Percentiles rank a stretch among this genome's conserved stretches.
phyloP scores from a whole-genome alignment of 495 filamentous ascomycete species.

The Aeminium ludgeri region DNA sequence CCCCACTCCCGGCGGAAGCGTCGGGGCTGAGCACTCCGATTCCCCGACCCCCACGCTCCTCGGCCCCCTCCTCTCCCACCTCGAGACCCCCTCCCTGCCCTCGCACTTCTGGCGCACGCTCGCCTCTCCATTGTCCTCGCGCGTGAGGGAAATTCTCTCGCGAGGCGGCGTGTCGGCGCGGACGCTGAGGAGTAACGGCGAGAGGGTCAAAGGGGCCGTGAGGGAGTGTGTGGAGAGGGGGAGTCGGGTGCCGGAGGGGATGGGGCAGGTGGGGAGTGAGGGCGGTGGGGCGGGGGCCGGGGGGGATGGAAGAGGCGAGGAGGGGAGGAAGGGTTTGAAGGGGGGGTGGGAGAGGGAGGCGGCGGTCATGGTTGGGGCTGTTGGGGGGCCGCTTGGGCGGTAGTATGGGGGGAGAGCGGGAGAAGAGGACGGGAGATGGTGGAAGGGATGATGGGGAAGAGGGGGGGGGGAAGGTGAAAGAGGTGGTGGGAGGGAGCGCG shows the following conservation, averaged over 20 bases:
- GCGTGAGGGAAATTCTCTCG: conserved; percentile 66
- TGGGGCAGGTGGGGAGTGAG: conserved; percentile 25
- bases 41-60: conserved; percentile 41
- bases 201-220: conserved; percentile 58
- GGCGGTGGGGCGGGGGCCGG: conserved; percentile 10
- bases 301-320: conserved; percentile 25
- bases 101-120: conserved; percentile 86
- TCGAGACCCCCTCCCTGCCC: conserved; percentile 75
- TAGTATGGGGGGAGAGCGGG: no score
- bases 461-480: no score
- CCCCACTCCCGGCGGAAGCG: no score
- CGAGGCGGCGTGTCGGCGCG: conserved; percentile 72
- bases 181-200: conserved; percentile 58
- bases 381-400: conserved; percentile 33
- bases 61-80: conserved; percentile 50
- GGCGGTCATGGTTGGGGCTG: conserved; percentile 80
- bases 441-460: no score
- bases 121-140: conserved; percentile 54
- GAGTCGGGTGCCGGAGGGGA: conserved; percentile 41
- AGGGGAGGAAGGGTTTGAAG: conserved; percentile 13
- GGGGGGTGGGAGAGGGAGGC: conserved; percentile 77
- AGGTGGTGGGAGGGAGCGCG: no score
- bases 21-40: neutral
- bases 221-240: conserved; percentile 70
- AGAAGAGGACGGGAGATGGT: no score